Conservation (phyloP, 2,329 filamentous ascomycete genomes). For the Trichoderma arundinaceum region DNA sequence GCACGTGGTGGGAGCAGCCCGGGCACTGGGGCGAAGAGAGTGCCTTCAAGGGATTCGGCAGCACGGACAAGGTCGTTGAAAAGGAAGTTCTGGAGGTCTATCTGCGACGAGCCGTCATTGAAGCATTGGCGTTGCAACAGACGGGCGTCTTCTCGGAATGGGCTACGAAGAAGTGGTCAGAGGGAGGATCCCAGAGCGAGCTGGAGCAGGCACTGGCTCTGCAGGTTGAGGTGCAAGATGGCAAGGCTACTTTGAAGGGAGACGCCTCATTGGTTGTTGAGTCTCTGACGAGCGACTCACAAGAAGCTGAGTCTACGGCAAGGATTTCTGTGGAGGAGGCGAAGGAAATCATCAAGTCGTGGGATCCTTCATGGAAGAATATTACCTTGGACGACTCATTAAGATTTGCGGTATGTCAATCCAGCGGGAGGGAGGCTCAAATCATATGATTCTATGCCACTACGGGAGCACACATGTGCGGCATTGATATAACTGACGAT, state of each 20-base stretch:
- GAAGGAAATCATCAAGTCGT: constrained; percentile 50
- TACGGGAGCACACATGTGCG: background rate
- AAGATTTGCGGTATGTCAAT: constrained; percentile 73
- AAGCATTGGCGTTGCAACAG: constrained; percentile 54
- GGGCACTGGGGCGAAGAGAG: constrained; percentile 58
- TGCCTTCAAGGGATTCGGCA: constrained; percentile 53
- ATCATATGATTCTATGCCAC: background rate
- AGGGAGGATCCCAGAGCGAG: constrained; percentile 41
- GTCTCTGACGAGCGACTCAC: constrained; percentile 42
- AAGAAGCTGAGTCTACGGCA: constrained; percentile 37
- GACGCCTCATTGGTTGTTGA: constrained; percentile 45
- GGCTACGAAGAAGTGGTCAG: constrained; percentile 44
- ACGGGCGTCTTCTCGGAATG: constrained; percentile 41
- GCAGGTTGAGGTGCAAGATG: constrained; percentile 50
- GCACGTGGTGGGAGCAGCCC: constrained; percentile 60
- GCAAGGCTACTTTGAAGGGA: constrained; percentile 48
- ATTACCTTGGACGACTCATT: constrained; percentile 63
- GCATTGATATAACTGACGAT: background rate
- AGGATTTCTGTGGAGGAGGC: constrained; percentile 49
- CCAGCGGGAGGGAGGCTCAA: background rate
- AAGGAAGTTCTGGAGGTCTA: constrained; percentile 54
- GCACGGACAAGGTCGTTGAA: constrained; percentile 49
- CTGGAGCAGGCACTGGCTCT: constrained; percentile 46
- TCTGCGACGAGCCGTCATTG: constrained; percentile 58
- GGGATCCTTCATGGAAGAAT: constrained; percentile 63